Conservation (phyloP, 2,329 filamentous ascomycete species). For the Graphilbum fragrans region DNA sequence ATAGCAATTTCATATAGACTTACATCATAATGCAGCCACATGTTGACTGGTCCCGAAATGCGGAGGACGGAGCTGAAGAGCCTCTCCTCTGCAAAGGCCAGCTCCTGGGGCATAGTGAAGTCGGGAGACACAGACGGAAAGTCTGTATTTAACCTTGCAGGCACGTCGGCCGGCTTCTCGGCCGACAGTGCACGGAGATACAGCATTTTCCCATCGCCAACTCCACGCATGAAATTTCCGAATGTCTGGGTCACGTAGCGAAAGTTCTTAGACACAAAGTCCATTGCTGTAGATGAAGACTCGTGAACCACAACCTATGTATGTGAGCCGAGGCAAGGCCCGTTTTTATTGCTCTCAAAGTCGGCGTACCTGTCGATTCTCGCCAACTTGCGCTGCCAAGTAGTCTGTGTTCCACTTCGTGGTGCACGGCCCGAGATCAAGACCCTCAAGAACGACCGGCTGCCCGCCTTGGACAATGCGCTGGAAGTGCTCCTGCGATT, state of each 20-base stretch:
- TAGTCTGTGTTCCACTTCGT: slow-evolving; percentile 57
- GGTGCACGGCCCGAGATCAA: slow-evolving; percentile 56
- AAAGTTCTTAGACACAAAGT: slow-evolving; percentile 78
- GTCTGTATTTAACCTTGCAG: slow-evolving; percentile 59
- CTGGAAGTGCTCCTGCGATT: slow-evolving; percentile 44
- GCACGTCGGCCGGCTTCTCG: slow-evolving; percentile 52
- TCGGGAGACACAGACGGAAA: slow-evolving; percentile 59
- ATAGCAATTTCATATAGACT: slow-evolving; percentile 13
- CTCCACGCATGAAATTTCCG: slow-evolving; percentile 50
- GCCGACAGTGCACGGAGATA: slow-evolving; percentile 72
- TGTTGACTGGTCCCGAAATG: slow-evolving; percentile 66
- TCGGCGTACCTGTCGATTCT: slow-evolving; percentile 40
- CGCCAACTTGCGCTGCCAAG: slow-evolving; percentile 49
- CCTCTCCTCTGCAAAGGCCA: slow-evolving; percentile 47
- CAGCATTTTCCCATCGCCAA: slow-evolving; percentile 45
- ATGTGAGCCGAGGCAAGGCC: neutral
- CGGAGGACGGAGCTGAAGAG: slow-evolving; percentile 68
- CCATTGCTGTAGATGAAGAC: slow-evolving; percentile 53
- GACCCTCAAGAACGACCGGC: slow-evolving; percentile 53
- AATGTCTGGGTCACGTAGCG: slow-evolving; percentile 59
- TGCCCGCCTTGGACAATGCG: slow-evolving; percentile 42
- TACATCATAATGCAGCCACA: slow-evolving; percentile 88
- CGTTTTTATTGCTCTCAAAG: neutral
- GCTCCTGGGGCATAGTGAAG: slow-evolving; percentile 53
- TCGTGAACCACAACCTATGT: slow-evolving; percentile 61